Evolutionary conservation across 164 flowering plant genomes (phyloP).

Genomic region (Aristolochia californica): DNA sequence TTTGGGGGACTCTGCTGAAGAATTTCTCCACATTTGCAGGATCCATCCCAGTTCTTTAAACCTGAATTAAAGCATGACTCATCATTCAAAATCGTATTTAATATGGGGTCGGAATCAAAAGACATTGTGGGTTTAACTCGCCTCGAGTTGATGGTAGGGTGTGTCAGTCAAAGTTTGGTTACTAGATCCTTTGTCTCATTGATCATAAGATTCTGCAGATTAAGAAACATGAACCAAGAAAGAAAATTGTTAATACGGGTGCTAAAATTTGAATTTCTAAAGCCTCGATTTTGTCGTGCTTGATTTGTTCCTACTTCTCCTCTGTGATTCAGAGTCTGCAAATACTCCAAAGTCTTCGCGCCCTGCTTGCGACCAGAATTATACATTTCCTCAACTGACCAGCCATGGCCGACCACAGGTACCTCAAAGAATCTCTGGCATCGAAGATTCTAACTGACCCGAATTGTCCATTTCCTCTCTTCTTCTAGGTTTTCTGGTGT

Average conservation of each 20-base stretch:
- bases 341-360: slow-evolving; percentile 47
- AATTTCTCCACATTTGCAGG: slow-evolving; percentile 53
- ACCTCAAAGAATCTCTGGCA: no score
- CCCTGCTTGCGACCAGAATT: slow-evolving; percentile 34
- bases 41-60: slow-evolving; percentile 74
- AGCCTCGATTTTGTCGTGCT: not conserved
- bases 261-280: not conserved
- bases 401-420: slow-evolving; percentile 72
- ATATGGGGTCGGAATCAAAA: not conserved
- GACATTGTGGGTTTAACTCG: slow-evolving; percentile 27
- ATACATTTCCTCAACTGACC: slow-evolving; percentile 74
- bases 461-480: no score
- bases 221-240: no score
- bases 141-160: slow-evolving; percentile 51
- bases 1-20: slow-evolving; percentile 63
- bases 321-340: slow-evolving; percentile 40
- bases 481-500: no score
- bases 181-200: slow-evolving; percentile 50
- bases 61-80: slow-evolving; percentile 21
- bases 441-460: no score
- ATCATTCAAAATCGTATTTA: not conserved
- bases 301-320: slow-evolving; percentile 50
- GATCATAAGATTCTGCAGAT: slow-evolving; percentile 69
- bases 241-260: not conserved
- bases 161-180: slow-evolving; percentile 60